phyloP scores from a whole-genome alignment of 1,284 basidiomycete species.

The Agroathelia rolfsii region DNA sequence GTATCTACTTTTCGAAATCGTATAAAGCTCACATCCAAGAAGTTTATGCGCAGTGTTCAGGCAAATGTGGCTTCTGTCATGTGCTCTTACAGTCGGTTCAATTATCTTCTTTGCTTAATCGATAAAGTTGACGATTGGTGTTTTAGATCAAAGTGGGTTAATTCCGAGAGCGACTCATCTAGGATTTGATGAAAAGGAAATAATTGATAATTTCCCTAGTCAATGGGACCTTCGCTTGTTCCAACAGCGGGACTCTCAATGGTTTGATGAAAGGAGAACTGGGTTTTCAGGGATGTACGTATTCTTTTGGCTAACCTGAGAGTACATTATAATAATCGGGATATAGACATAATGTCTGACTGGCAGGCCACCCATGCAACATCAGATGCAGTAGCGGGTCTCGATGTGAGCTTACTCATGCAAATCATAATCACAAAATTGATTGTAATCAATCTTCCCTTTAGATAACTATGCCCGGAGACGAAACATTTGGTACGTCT shows the following conservation, averaged over 20 bases:
- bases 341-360: conserved; percentile 48
- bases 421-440: too few species aligned
- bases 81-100: conserved; percentile 53
- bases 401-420: conserved; percentile 36
- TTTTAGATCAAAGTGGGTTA: conserved; percentile 32
- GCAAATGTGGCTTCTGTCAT: conserved; percentile 61
- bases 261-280: conserved; percentile 67
- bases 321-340: neutral
- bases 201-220: too few species aligned
- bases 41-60: conserved; percentile 55
- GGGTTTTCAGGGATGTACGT: conserved; percentile 60
- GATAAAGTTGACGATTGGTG: conserved; percentile 1
- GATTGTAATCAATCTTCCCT: conserved; percentile 2
- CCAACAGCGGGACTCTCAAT: conserved; percentile 60
- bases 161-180: too few species aligned
- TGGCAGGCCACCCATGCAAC: conserved; percentile 29
- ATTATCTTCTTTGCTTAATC: neutral
- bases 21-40: conserved; percentile 6
- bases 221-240: conserved; percentile 59
- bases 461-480: conserved; percentile 56
- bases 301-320: neutral
- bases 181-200: too few species aligned
- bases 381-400: conserved; percentile 27
- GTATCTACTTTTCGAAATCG: neutral
- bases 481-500: too few species aligned